Evolutionary conservation across 139 green algal genomes (phyloP).

Genomic region (Klebsormidium nitens): DNA sequence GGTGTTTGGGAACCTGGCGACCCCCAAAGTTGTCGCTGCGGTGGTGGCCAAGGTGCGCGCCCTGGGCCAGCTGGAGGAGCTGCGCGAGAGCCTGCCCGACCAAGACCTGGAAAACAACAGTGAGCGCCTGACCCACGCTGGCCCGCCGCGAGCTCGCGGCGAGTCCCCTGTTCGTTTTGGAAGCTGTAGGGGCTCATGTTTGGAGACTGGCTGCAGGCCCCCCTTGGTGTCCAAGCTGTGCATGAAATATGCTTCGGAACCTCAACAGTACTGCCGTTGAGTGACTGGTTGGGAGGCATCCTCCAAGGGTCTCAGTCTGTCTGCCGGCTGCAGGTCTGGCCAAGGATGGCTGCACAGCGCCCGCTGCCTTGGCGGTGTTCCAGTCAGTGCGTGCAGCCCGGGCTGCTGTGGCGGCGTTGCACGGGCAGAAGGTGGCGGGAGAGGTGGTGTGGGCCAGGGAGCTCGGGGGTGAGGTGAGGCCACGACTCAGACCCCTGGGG

Average conservation of each 20-base stretch:
- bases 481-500: too few relatives aligned
- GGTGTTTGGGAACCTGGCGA: conserved; percentile 61
- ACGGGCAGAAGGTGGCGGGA: conserved; percentile 42
- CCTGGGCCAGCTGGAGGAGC: conserved; percentile 2
- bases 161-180: too few relatives aligned
- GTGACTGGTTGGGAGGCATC: too few relatives aligned
- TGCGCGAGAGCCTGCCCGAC: not conserved
- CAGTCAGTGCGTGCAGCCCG: conserved; percentile 61
- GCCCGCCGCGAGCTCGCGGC: too few relatives aligned
- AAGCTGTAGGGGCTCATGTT: too few relatives aligned
- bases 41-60: conserved; percentile 5
- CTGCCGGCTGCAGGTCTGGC: conserved; percentile 47
- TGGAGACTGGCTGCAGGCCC: too few relatives aligned
- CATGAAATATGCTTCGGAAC: too few relatives aligned
- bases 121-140: too few relatives aligned
- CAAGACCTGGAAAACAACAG: too few relatives aligned
- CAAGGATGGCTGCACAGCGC: conserved; percentile 66
- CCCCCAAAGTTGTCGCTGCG: conserved; percentile 7
- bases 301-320: too few relatives aligned
- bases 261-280: too few relatives aligned
- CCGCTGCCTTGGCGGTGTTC: conserved; percentile 60
- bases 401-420: conserved; percentile 66
- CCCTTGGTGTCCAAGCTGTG: too few relatives aligned
- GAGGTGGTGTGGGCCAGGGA: conserved; percentile 29
- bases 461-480: conserved; percentile 61